phyloP scores from a whole-genome alignment of 2,329 filamentous ascomycete genomes.

The Phyllosticta ampelicida region DNA sequence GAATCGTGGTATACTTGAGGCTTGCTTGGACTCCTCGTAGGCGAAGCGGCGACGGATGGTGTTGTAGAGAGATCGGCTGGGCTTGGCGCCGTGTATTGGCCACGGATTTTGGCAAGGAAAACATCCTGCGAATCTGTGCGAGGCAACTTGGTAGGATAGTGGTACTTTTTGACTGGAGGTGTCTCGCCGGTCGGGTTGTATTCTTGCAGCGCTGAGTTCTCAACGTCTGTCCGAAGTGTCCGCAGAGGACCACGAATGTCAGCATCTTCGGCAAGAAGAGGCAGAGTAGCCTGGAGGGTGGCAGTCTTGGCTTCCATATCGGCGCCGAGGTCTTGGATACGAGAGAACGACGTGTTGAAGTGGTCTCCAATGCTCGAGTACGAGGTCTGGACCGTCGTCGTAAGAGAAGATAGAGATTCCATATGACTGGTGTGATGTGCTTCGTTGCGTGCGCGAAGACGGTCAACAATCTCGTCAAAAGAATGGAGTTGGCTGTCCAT shows the following conservation, averaged over 20 bases:
- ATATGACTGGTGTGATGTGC: slow-evolving; percentile 61
- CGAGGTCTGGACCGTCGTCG: slow-evolving; percentile 58
- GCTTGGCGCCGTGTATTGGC: slow-evolving; percentile 13
- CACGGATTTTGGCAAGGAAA: slow-evolving; percentile 40
- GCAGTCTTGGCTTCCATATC: slow-evolving; percentile 54
- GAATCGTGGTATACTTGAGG: slow-evolving; percentile 43
- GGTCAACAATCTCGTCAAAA: slow-evolving; percentile 79
- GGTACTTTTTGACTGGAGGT: slow-evolving; percentile 69
- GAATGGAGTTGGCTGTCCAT: slow-evolving; percentile 82
- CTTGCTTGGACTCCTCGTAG: slow-evolving; percentile 35
- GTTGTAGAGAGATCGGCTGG: slow-evolving; percentile 18
- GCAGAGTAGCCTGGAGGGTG: slow-evolving; percentile 49
- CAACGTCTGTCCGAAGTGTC: slow-evolving; percentile 60
- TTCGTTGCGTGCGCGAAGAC: slow-evolving; percentile 70
- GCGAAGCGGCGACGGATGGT: slow-evolving; percentile 19
- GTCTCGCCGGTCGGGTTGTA: slow-evolving; percentile 81
- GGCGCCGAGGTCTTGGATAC: slow-evolving; percentile 56
- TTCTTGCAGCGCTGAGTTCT: slow-evolving; percentile 56
- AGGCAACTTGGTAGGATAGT: slow-evolving; percentile 69
- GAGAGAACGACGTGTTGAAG: slow-evolving; percentile 56
- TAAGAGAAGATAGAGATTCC: slow-evolving; percentile 54
- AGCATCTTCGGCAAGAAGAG: slow-evolving; percentile 44
- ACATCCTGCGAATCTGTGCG: slow-evolving; percentile 56
- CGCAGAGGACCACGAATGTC: slow-evolving; percentile 58
- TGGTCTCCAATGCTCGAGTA: slow-evolving; percentile 61